Percentiles rank a stretch among this genome's conserved stretches.
Evolutionary conservation across 2,329 filamentous ascomycete species (phyloP).

Genomic region (Seiridium cupressi): DNA sequence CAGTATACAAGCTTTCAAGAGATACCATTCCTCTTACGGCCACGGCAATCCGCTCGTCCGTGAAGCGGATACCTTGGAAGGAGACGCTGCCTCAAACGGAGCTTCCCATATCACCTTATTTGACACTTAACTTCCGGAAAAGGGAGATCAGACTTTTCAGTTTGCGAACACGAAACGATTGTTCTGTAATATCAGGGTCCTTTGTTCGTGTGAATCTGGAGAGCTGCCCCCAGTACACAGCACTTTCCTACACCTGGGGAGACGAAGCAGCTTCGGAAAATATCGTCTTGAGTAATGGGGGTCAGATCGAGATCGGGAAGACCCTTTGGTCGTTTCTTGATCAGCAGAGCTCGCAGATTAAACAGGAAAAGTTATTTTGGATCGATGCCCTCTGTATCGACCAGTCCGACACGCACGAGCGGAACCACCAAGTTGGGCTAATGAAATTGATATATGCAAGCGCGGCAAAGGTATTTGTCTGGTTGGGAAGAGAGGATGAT

Average conservation of each 20-base stretch:
- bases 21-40: too few species aligned
- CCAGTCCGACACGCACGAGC: conserved; percentile 1
- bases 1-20: too few species aligned
- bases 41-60: too few species aligned
- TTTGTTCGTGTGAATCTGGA: neutral
- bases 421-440: conserved; percentile 1
- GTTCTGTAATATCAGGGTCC: neutral
- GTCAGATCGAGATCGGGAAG: neutral
- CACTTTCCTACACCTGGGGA: neutral
- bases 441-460: conserved; percentile 4
- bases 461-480: neutral
- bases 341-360: neutral
- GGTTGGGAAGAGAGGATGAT: neutral
- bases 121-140: neutral
- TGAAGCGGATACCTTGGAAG: too few species aligned
- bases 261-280: neutral
- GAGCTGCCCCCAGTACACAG: neutral
- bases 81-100: too few species aligned
- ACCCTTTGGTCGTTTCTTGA: neutral
- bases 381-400: conserved; percentile 9
- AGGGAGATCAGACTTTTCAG: neutral
- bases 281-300: neutral
- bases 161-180: neutral
- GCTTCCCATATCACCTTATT: too few species aligned
- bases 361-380: neutral